These are phyloP conservation scores for Boletus subluridellus DNA, from an alignment of 1,284 basidiomycete species.

Conservation along the genomic window DNA sequence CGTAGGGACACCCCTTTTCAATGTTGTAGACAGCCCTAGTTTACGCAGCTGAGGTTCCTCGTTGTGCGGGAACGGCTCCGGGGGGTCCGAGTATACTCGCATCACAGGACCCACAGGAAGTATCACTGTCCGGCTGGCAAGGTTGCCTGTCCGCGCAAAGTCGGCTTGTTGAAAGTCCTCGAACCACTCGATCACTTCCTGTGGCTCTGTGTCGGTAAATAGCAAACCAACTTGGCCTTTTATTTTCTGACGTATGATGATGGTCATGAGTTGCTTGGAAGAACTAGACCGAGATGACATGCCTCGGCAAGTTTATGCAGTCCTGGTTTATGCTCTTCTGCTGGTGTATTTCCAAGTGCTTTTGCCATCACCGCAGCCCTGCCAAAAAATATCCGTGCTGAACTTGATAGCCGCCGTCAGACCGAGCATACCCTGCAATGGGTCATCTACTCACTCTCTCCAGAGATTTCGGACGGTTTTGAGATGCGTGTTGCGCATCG, in stretches of 20 bases:
- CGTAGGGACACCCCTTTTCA: constrained; percentile 87
- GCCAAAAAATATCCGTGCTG: constrained; percentile 91
- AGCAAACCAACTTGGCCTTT: constrained; percentile 92
- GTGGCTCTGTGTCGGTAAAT: constrained; percentile 84
- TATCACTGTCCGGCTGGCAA: constrained; percentile 70
- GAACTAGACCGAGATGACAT: constrained; percentile 29
- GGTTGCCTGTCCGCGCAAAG: constrained; percentile 87
- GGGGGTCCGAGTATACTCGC: constrained; percentile 68
- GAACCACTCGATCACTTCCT: constrained; percentile 95
- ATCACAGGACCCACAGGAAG: constrained; percentile 75
- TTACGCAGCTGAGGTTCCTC: constrained; percentile 95
- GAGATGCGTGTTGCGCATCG: constrained; percentile 92
- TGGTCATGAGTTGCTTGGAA: constrained; percentile 8
- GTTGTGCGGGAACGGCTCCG: constrained; percentile 90
- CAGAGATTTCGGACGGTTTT: constrained; percentile 92
- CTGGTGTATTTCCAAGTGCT: constrained; percentile 85
- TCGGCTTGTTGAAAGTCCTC: constrained; percentile 85
- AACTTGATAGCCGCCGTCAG: constrained; percentile 42
- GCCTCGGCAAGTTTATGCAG: constrained; percentile 79
- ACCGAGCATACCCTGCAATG: background rate
- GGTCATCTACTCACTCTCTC: constrained; percentile 69
- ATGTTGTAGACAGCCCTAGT: constrained; percentile 82
- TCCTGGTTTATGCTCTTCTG: constrained; percentile 83
- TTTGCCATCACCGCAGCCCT: constrained; percentile 93
- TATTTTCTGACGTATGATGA: constrained; percentile 61